Base-by-base conservation (phyloP, 495 filamentous ascomycete species). In the Terfezia claveryi region DNA sequence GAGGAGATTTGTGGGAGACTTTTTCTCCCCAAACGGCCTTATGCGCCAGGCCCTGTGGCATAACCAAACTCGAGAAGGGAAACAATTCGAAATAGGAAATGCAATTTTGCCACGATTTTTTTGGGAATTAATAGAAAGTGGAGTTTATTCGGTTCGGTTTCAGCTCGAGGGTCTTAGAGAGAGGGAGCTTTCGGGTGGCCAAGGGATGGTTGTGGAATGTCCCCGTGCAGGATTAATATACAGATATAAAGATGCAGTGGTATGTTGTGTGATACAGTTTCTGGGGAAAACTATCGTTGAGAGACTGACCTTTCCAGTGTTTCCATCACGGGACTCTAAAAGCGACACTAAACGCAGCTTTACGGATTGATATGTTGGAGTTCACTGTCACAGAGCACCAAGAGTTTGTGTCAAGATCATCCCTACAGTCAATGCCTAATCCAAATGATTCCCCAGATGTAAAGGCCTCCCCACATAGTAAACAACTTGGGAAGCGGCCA, bases 61-160 rank as follows among this genome's bases (percentile, higher is more conserved):
- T 54, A 59, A 61, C 9, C 61, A 68, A 50, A 64, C 66, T 37
- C 69, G 69, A 37, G 68, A 70, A n/a, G 64, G 56, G 54, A 84
- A 84, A 58, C 72, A 76, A 58, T 85, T 76, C 46, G 80, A 82
- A 54, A 78, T 85, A 38, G 70, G 73, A 16, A 75, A 73, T 11
- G 69, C 77, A 12, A 72, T 76, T 6, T 64, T 85, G 20, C 72
- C 82, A 32, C 73, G 80, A 37, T 85, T 79, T 57, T 83, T 81
- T 59, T 68, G 70, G 36, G 79, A 74, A 2, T 75, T 81, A 51
- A 84, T 80, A 56, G 75, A 75, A 8, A 81, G 77, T 46, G 80
- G 81, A 8, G 76, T 85, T 16, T 69, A 70, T 27, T 75, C 73
- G 12, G 76, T 85, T 10, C 80, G 83, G 62, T 76, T 85, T 62